Evolutionary conservation across 352 stramenopile species (phyloP), one percentile per base, ranked within the genome.

Genomic region (Pythium sp.): DNA sequence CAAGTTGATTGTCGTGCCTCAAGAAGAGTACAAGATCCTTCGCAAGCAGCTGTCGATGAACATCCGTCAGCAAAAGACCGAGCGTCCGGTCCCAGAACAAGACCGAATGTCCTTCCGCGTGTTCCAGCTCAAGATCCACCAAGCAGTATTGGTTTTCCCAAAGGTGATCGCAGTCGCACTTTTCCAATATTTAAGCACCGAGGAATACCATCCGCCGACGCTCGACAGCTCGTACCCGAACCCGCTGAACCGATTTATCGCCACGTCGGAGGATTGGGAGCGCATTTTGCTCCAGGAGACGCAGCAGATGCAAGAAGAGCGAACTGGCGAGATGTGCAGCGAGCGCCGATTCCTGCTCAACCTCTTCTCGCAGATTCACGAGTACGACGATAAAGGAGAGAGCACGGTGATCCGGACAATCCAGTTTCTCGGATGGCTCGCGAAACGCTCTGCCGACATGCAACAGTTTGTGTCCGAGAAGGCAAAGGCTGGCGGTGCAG

Each of bases 371-470:
- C 89, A 86, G 36, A 92, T 96, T 56, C 86, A 94, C 64, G 85
- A 92, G 34, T 93, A 94, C 63, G 86, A 93, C 51, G 88, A 96
- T 70, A 96, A 96, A 73, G 88, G 88, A 26, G 88, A 96, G 72
- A 91, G 79, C 47, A 91, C 85, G 36, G 88, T 96, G 28, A 91
- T 96, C 47, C 73, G 85, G 30, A 92, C 85, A 12, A 93, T 94
- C 53, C 84, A 93, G 59, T 94, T 94, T 47, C 73, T 94, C 24
- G 85, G 85, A 2, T 93, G 84, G 84, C 74, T 95, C 8, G 84
- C 83, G 5, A 85, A 86, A 14, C 84, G 83, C n/a, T 81, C 78
- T n/a, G 84, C 84, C 9, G 73, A 78, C 59, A 77, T 92, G 71
- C 78, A 92, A 41, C 73, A 90, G 51, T 80, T 86, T 66, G 65